phyloP scores from a whole-genome alignment of 2,329 filamentous ascomycete genomes.

The Tolypocladium capitatum region DNA sequence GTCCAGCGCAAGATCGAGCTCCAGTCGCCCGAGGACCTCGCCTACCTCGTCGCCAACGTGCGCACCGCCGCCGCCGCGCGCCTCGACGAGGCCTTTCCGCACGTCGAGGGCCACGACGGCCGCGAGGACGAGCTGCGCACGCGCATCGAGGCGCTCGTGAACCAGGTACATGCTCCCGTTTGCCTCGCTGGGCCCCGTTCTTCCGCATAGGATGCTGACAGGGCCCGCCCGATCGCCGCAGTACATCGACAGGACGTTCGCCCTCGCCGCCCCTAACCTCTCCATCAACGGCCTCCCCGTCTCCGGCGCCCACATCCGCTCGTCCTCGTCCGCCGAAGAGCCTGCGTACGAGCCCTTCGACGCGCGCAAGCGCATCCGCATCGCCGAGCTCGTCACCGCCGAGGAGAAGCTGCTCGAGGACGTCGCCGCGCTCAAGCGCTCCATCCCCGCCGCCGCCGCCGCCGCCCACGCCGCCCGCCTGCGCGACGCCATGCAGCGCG shows the following conservation, averaged over 20 bases:
- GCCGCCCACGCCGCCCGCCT: constrained; percentile 26
- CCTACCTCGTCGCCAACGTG: constrained; percentile 56
- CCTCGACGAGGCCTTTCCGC: constrained; percentile 55
- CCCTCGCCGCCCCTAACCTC: constrained; percentile 44
- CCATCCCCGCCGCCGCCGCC: constrained; percentile 33
- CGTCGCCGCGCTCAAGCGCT: constrained; percentile 46
- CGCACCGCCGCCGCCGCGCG: constrained; percentile 54
- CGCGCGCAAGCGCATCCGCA: constrained; percentile 41
- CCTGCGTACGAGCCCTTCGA: constrained; percentile 46
- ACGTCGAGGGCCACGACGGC: constrained; percentile 32
- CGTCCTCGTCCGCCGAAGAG: constrained; percentile 3
- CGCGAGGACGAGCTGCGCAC: constrained; percentile 43
- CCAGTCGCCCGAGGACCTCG: constrained; percentile 60
- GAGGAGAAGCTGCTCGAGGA: constrained; percentile 53
- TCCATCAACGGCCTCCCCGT: constrained; percentile 48
- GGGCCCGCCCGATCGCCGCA: constrained; percentile 13
- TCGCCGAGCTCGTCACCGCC: constrained; percentile 46
- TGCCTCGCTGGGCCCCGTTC: background rate
- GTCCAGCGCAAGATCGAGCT: constrained; percentile 66
- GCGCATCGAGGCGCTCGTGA: constrained; percentile 45
- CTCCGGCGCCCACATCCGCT: constrained; percentile 14
- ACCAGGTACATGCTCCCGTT: constrained; percentile 31
- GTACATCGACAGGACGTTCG: constrained; percentile 51
- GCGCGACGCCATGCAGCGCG: constrained; percentile 25
- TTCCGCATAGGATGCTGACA: background rate